Evolutionary conservation across 305 asterid species (phyloP).

Genomic region (Fraxinus platypoda): DNA sequence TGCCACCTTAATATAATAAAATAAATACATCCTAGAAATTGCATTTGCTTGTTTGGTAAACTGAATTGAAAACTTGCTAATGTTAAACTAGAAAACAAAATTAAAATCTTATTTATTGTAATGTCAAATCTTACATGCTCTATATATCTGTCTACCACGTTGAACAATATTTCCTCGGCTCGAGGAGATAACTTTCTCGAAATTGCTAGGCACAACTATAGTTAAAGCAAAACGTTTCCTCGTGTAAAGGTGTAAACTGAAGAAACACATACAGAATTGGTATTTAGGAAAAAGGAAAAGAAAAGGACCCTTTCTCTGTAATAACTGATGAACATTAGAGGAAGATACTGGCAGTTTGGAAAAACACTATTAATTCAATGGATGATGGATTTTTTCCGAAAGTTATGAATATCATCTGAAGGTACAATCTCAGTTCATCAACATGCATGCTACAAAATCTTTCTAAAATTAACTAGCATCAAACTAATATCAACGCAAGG

Average conservation of each 20-base stretch:
- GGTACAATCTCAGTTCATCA: slow-evolving; percentile 13
- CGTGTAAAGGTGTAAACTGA: background rate
- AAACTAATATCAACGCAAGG: slow-evolving; percentile 21
- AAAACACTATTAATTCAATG: background rate
- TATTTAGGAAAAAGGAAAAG: too few relatives aligned
- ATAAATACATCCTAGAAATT: background rate
- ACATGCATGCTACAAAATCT: slow-evolving; percentile 30
- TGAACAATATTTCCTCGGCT: background rate
- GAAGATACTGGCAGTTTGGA: background rate
- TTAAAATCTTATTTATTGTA: too few relatives aligned
- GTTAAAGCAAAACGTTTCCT: background rate
- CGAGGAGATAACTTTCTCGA: background rate
- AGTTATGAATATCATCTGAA: background rate
- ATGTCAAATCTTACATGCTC: background rate
- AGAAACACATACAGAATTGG: background rate
- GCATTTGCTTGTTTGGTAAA: background rate
- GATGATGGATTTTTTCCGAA: background rate
- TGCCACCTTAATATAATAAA: background rate
- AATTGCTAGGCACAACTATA: background rate
- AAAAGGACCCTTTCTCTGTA: background rate
- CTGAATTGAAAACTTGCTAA: background rate
- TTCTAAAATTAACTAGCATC: slow-evolving; percentile 14
- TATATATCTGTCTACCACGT: background rate
- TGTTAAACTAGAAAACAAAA: background rate
- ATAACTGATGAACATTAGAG: background rate